phyloP scores from a whole-genome alignment of 2,329 filamentous ascomycete genomes.

The Xylaria sp. region DNA sequence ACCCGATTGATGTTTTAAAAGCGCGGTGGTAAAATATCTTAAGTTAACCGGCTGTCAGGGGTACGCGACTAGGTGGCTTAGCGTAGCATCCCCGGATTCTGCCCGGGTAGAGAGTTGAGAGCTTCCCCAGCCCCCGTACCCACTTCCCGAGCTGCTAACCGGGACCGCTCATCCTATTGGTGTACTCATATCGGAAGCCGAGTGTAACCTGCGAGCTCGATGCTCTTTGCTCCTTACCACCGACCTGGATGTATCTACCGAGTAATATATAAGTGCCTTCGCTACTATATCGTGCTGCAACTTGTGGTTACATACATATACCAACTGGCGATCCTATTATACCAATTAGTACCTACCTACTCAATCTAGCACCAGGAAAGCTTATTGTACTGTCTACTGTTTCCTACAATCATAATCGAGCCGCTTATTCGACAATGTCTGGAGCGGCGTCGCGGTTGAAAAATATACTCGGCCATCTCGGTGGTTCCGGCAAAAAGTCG shows the following conservation, averaged over 20 bases:
- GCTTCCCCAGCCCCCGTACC: too few relatives aligned
- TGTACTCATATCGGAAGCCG: background rate
- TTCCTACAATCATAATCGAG: background rate
- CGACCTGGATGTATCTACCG: too few relatives aligned
- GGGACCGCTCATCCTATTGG: too few relatives aligned
- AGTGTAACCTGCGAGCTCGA: background rate
- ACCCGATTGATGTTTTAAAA: too few relatives aligned
- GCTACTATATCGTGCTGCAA: background rate
- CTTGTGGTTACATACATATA: background rate
- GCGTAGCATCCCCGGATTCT: too few relatives aligned
- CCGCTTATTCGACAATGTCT: constrained; percentile 64
- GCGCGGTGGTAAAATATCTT: too few relatives aligned
- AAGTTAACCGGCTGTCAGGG: too few relatives aligned
- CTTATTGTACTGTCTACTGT: background rate
- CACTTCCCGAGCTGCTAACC: too few relatives aligned
- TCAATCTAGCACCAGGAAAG: background rate
- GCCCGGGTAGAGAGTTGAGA: too few relatives aligned
- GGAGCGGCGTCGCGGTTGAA: constrained; percentile 69
- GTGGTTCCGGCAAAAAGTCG: constrained; percentile 50
- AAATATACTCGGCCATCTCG: constrained; percentile 65
- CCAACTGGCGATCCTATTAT: background rate
- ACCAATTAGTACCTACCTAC: background rate
- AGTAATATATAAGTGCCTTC: background rate
- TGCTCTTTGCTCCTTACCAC: background rate
- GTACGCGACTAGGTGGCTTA: too few relatives aligned